Conservation (phyloP, 2,329 filamentous ascomycete genomes). For the Monosporascus sp. region DNA sequence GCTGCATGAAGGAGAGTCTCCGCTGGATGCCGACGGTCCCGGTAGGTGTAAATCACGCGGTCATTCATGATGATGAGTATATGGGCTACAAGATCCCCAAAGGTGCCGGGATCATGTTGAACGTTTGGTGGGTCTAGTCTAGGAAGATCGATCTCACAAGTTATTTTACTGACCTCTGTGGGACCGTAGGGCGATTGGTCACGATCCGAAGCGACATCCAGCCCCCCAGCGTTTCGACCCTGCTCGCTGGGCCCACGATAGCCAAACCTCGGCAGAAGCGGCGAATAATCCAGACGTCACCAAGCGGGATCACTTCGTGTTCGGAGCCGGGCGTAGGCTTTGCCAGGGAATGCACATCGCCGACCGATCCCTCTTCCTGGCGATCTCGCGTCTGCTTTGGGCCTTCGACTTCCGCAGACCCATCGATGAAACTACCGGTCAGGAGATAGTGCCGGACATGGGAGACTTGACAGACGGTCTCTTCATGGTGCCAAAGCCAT, state of each 20-base stretch:
- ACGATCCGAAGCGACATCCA: constrained; percentile 36
- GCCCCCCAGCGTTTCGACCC: constrained; percentile 40
- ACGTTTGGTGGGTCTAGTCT: constrained; percentile 29
- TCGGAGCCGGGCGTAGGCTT: constrained; percentile 32
- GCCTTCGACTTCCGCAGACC: constrained; percentile 34
- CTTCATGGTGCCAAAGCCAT: constrained; percentile 12
- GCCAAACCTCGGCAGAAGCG: constrained; percentile 24
- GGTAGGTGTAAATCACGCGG: constrained; percentile 33
- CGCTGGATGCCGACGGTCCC: constrained; percentile 40
- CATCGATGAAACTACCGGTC: constrained; percentile 10
- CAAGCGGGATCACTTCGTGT: constrained; percentile 26
- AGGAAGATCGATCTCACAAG: neutral
- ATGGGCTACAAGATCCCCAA: constrained; percentile 38
- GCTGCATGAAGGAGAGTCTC: constrained; percentile 39
- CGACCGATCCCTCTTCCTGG: constrained; percentile 28
- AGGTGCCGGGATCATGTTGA: constrained; percentile 34
- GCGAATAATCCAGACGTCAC: constrained; percentile 25
- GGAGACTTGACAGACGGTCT: constrained; percentile 12
- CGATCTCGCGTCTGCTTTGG: constrained; percentile 42
- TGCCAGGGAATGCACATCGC: constrained; percentile 41
- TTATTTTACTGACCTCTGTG: neutral
- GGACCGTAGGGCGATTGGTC: constrained; percentile 36
- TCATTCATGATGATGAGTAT: constrained; percentile 30
- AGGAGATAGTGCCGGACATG: constrained; percentile 16
- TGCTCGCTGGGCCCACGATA: constrained; percentile 22